Percentiles rank a stretch among this genome's conserved stretches.
Conservation (phyloP, 495 filamentous ascomycete genomes). For the Bombardia bombarda region DNA sequence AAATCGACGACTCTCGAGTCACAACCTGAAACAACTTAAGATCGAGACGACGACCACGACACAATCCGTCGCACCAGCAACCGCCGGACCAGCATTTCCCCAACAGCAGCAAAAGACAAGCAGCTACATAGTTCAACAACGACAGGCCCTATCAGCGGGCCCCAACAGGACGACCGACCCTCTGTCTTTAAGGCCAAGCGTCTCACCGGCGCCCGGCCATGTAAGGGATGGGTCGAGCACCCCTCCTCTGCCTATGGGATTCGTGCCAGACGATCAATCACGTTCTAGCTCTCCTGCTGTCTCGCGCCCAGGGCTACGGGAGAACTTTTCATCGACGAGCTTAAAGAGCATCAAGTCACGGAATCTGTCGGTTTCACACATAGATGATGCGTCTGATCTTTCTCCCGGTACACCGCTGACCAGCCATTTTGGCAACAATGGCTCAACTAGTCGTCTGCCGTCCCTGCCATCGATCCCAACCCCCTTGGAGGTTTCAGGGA, state of each 20-base stretch:
- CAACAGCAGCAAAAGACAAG: constrained; percentile 36
- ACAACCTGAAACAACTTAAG: constrained; percentile 72
- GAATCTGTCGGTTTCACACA: constrained; percentile 66
- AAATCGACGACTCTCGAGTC: constrained; percentile 72
- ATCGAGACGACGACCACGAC: constrained; percentile 66
- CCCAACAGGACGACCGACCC: constrained; percentile 20
- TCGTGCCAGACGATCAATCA: constrained; percentile 21
- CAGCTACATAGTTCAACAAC: constrained; percentile 37
- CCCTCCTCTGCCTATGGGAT: constrained; percentile 24
- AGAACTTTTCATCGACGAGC: constrained; percentile 73
- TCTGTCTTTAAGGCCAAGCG: constrained; percentile 21
- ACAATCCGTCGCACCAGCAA: constrained; percentile 24
- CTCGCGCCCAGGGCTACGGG: constrained; percentile 50
- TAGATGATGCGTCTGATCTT: constrained; percentile 55
- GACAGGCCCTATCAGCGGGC: constrained; percentile 35
- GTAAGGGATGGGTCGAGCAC: constrained; percentile 15
- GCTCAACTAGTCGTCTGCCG: constrained; percentile 28
- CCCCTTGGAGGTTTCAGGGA: constrained; percentile 49
- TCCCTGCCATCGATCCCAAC: constrained; percentile 62
- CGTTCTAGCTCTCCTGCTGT: constrained; percentile 32
- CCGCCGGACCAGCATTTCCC: constrained; percentile 32
- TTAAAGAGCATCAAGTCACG: constrained; percentile 61
- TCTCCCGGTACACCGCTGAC: constrained; percentile 71
- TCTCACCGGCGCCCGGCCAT: constrained; percentile 21
- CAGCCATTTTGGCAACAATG: constrained; percentile 48